Evolutionary conservation across 2,329 filamentous ascomycete genomes (phyloP), one percentile per base, ranked within the genome.

Genomic region (Aurifilum marmelostoma): DNA sequence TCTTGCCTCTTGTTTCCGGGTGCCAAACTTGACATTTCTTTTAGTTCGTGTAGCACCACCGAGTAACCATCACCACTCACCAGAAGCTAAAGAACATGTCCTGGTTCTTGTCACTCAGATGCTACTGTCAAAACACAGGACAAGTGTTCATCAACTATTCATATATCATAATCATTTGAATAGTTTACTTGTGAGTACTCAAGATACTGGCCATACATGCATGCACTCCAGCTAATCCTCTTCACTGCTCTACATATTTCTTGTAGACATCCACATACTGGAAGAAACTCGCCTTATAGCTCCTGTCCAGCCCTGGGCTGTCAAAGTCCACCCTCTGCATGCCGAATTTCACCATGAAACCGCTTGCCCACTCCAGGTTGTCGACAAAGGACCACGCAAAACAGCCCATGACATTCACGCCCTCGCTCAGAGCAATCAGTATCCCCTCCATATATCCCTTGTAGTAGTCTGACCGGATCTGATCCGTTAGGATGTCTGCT

Each of bases 251-350:
- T 12, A 70, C 29, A n/a, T 63, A 66, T 29, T 39, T 62, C 41
- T 60, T 47, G 52, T 68, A 68, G 29, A 68, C 56, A 66, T 66
- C 59, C 43, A 66, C 66, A 66, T 59, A 56, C 41, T 68, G 59
- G 32, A 68, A 66, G 69, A 70, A 66, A 24, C 41, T 67, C 8
- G 61, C 68, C 65, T 69, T 67, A 8, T 69, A 69, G 32, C 61
- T 39, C 43, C 65, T 59, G 5, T 67, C 68, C 65, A 67, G 37
- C 41, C 50, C 54, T 11, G 65, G 54, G 16, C 65, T 67, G n/a
- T 63, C 61, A 27, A 67, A 67, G n/a, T 65, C 61, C 27, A 69
- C 65, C 3, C 61, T 43, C 43, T 65, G 68, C 24, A 69, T 47
- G 16, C 65, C 61, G 64, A 67, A 69, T 27, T 54, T 69, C 6